These are phyloP conservation scores for Hypomyces rosellus DNA, from an alignment of 2,329 filamentous ascomycete genomes.

Conservation along the genomic window DNA sequence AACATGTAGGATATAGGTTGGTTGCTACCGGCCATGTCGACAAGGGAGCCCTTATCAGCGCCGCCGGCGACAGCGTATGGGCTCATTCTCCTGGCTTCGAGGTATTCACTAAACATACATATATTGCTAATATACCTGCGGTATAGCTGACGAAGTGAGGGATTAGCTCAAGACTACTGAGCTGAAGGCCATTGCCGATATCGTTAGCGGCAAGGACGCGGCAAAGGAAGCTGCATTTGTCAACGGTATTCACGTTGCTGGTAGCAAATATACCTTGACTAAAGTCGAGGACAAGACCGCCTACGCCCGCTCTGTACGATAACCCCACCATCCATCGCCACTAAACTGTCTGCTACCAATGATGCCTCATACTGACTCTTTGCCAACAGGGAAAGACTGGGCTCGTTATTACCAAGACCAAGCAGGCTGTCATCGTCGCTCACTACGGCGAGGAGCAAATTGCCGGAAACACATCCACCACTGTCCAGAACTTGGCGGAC, in stretches of 20 bases:
- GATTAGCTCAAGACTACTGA: conserved; percentile 41
- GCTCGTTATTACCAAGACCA: conserved; percentile 77
- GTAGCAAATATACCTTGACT: conserved; percentile 72
- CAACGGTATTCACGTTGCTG: conserved; percentile 69
- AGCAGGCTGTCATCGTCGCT: conserved; percentile 78
- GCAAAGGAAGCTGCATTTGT: conserved; percentile 60
- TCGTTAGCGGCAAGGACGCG: conserved; percentile 39
- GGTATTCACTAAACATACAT: conserved; percentile 44
- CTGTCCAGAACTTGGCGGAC: conserved; percentile 77
- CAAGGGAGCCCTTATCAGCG: conserved; percentile 78
- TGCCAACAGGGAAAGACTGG: conserved; percentile 62
- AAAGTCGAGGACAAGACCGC: conserved; percentile 70
- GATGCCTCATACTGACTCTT: conserved; percentile 4
- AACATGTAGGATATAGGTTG: conserved; percentile 50
- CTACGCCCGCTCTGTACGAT: conserved; percentile 76
- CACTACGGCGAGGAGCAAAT: conserved; percentile 73
- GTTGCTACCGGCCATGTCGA: conserved; percentile 73
- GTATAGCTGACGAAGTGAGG: conserved; percentile 1
- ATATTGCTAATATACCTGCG: too few species aligned
- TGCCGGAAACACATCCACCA: conserved; percentile 69
- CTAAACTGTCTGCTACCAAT: not conserved
- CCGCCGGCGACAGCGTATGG: conserved; percentile 75
- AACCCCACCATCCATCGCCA: not conserved
- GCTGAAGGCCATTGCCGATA: conserved; percentile 51
- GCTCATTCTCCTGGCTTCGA: conserved; percentile 63